A percentile compares a stretch with the other conserved stretches of the same genome.
Conservation (phyloP, 257 asterid genomes). For the Leptodermis oblonga region DNA sequence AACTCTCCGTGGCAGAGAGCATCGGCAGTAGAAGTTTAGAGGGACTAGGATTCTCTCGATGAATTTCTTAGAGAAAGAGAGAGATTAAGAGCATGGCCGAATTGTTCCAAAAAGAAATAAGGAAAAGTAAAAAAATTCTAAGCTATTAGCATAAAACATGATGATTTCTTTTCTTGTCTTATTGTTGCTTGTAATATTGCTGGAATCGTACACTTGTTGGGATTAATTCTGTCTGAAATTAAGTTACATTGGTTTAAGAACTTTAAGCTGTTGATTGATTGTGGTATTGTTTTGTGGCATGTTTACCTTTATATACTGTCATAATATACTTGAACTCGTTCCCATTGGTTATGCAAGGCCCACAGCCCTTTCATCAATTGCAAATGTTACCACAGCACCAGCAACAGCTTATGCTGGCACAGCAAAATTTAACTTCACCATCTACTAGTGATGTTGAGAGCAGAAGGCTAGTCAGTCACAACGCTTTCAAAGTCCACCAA, state of each 20-base stretch:
- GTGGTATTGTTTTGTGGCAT: not conserved
- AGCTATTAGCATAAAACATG: too few relatives aligned
- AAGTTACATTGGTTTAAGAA: not conserved
- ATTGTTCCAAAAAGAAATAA: too few relatives aligned
- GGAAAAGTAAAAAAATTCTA: too few relatives aligned
- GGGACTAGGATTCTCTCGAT: too few relatives aligned
- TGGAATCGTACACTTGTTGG: not conserved
- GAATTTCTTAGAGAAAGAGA: too few relatives aligned
- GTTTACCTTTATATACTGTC: not conserved
- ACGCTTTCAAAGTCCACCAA: too few relatives aligned
- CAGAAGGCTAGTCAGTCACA: conserved; percentile 82
- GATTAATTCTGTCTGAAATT: not conserved
- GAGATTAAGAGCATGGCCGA: too few relatives aligned
- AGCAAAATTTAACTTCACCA: conserved; percentile 79
- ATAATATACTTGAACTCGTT: too few relatives aligned
- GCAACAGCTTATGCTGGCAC: conserved; percentile 92
- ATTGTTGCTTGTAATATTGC: not conserved
- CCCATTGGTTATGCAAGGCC: conserved; percentile 77
- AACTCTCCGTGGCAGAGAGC: too few relatives aligned
- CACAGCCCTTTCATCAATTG: conserved; percentile 87
- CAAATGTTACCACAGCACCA: conserved; percentile 98
- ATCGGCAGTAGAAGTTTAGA: too few relatives aligned
- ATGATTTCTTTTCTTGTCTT: not conserved
- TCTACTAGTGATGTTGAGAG: conserved; percentile 76
- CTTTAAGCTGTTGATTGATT: not conserved